These are phyloP conservation scores for Papiliotrema laurentii DNA, from an alignment of 1,284 basidiomycete genomes.

Conservation along the genomic window DNA sequence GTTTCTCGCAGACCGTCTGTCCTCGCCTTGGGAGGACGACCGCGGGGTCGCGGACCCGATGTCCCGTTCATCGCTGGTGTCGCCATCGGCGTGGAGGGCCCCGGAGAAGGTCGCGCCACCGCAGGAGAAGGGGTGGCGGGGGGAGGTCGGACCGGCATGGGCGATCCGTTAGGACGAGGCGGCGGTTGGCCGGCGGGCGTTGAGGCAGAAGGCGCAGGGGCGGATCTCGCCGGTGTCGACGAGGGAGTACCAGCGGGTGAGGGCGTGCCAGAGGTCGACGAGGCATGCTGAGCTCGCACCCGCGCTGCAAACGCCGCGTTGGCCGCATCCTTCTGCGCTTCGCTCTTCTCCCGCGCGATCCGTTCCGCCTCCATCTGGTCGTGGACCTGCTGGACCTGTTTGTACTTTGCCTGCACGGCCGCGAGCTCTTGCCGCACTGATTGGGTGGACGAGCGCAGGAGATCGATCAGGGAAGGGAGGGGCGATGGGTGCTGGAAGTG, in stretches of 20 bases:
- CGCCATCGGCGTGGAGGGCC: neutral
- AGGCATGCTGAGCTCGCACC: neutral
- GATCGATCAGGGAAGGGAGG: constrained; percentile 28
- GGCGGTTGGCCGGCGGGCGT: too few species aligned
- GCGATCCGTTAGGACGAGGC: too few species aligned
- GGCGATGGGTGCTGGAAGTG: constrained; percentile 23
- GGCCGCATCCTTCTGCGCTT: neutral
- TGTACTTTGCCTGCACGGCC: constrained; percentile 14
- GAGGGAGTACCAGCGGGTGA: neutral
- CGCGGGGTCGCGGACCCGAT: too few species aligned
- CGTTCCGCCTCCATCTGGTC: neutral
- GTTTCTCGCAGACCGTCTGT: too few species aligned
- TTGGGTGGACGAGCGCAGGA: constrained; percentile 24
- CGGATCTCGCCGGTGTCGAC: neutral
- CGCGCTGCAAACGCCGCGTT: neutral
- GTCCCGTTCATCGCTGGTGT: too few species aligned
- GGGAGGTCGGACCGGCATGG: too few species aligned
- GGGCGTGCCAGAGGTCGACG: neutral
- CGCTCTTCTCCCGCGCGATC: neutral
- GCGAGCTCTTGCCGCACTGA: constrained; percentile 27
- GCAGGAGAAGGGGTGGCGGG: too few species aligned
- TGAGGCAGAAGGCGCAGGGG: neutral
- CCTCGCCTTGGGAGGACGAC: too few species aligned
- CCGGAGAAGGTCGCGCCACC: too few species aligned
- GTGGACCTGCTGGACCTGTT: neutral